phyloP scores from a whole-genome alignment of 208 protist genomes.

The Trichomonas gallinae region DNA sequence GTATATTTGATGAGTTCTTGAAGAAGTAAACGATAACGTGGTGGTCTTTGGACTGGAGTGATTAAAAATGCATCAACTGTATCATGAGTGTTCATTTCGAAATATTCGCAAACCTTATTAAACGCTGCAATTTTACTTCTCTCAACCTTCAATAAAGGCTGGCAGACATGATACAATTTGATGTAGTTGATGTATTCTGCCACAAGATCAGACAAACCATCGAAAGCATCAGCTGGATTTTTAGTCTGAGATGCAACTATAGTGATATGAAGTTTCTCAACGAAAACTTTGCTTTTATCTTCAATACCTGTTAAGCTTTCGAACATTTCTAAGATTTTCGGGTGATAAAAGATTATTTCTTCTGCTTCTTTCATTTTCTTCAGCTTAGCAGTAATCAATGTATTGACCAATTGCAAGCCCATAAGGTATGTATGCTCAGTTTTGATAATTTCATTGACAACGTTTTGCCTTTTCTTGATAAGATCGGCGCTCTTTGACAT shows the following conservation, averaged over 20 bases:
- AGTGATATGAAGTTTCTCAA: not conserved
- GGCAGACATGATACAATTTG: not conserved
- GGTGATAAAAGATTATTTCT: not conserved
- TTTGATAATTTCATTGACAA: not conserved
- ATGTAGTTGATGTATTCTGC: not conserved
- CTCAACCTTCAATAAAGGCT: not conserved
- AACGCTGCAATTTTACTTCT: not conserved
- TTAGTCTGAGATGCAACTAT: not conserved
- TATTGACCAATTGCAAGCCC: not conserved
- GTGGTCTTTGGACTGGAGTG: constrained; percentile 25
- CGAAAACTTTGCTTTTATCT: not conserved
- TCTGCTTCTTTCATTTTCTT: not conserved
- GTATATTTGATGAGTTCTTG: constrained; percentile 29
- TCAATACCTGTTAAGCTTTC: not conserved
- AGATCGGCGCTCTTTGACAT: not conserved
- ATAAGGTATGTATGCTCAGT: not conserved
- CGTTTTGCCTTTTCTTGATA: not conserved
- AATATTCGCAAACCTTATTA: not conserved
- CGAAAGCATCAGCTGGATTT: not conserved
- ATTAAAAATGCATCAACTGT: not conserved
- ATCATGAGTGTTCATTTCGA: not conserved
- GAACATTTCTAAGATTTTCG: not conserved
- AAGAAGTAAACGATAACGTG: constrained; percentile 29
- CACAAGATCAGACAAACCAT: not conserved
- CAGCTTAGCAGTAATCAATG: not conserved